These are phyloP conservation scores for Penicillium pulvis DNA, from an alignment of 495 filamentous ascomycete species.

Conservation along the genomic window DNA sequence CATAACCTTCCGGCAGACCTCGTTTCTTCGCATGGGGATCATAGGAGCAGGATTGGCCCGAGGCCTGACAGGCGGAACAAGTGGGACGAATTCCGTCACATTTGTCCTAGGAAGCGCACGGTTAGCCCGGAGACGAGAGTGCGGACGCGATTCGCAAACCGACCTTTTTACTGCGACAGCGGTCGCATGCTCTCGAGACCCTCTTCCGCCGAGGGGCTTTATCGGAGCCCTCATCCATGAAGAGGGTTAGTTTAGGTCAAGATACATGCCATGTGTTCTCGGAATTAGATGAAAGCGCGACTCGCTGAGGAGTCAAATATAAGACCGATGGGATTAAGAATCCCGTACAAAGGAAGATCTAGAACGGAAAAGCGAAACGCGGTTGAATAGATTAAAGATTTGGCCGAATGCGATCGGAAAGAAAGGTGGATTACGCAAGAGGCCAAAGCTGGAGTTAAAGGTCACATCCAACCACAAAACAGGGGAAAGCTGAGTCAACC, in stretches of 20 bases:
- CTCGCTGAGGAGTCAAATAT: neutral
- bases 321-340: neutral
- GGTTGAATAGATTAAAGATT: neutral
- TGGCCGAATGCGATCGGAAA: conserved; percentile 15
- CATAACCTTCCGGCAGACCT: conserved; percentile 54
- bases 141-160: conserved; percentile 12
- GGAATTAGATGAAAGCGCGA: neutral
- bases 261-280: conserved; percentile 29
- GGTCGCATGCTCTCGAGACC: conserved; percentile 71
- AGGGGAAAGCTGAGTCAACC: conserved; percentile 6
- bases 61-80: conserved; percentile 64
- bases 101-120: conserved; percentile 48
- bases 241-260: conserved; percentile 27
- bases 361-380: neutral
- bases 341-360: neutral
- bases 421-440: conserved; percentile 9
- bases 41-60: conserved; percentile 66
- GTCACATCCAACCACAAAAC: neutral
- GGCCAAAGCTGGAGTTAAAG: neutral
- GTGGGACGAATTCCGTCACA: conserved; percentile 67
- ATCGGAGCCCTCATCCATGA: conserved; percentile 51
- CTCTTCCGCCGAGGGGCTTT: conserved; percentile 58
- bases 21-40: conserved; percentile 71
- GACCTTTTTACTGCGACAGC: conserved; percentile 64
- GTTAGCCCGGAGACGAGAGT: neutral